Evolutionary conservation across 192 early-diverging fungal species (phyloP).

Genomic region (Funneliformis geosporum): DNA sequence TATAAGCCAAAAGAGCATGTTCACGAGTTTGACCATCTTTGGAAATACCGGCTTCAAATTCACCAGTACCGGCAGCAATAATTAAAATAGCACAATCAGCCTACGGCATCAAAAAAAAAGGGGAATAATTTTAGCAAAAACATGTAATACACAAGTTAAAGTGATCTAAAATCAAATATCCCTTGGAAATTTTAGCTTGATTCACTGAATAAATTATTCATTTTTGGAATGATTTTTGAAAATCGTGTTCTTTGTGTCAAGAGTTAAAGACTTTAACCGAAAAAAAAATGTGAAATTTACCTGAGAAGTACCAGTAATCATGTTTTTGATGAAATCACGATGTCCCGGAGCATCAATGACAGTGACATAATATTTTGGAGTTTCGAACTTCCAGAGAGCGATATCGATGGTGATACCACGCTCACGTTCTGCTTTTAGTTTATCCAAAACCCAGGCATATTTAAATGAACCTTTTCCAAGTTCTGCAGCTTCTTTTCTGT

Average conservation of each 20-base stretch:
- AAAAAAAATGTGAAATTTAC: slow-evolving; percentile 22
- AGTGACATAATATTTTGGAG: slow-evolving; percentile 95
- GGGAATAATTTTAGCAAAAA: not conserved
- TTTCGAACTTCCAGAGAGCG: slow-evolving; percentile 97
- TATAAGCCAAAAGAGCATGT: slow-evolving; percentile 97
- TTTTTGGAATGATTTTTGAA: too few relatives aligned
- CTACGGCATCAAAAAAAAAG: slow-evolving; percentile 28
- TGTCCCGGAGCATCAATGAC: slow-evolving; percentile 99
- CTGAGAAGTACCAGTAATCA: slow-evolving; percentile 99
- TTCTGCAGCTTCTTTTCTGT: slow-evolving; percentile 91
- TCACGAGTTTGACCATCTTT: slow-evolving; percentile 99
- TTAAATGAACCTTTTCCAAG: slow-evolving; percentile 99
- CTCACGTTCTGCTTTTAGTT: slow-evolving; percentile 99
- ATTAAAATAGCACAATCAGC: slow-evolving; percentile 98
- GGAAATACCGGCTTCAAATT: slow-evolving; percentile 96
- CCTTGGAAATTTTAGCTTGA: too few relatives aligned
- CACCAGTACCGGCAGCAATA: slow-evolving; percentile 88
- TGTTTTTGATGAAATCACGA: slow-evolving; percentile 99
- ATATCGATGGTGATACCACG: slow-evolving; percentile 99
- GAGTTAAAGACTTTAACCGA: not conserved
- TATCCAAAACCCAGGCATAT: slow-evolving; percentile 99
- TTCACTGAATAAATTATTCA: not conserved
- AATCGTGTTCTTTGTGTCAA: too few relatives aligned
- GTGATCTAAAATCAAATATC: not conserved
- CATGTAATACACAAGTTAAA: not conserved